Conservation (phyloP, 2,329 filamentous ascomycete genomes). For the Amylocarpus encephaloides region DNA sequence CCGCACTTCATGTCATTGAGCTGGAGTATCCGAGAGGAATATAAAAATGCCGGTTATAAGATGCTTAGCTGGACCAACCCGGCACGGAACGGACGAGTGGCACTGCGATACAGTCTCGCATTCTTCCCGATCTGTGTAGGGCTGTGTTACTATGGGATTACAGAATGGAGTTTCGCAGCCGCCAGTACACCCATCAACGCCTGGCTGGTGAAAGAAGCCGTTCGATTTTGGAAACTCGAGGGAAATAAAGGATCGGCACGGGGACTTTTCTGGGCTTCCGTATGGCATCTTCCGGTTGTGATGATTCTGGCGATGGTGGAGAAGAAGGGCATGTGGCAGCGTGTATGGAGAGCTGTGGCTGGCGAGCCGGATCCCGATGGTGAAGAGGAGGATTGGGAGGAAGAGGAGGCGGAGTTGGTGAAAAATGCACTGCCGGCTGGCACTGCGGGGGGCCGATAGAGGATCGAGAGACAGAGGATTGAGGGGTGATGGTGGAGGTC, state of each 20-base stretch:
- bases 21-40: slow-evolving; percentile 84
- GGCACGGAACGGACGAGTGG: slow-evolving; percentile 76
- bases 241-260: slow-evolving; percentile 76
- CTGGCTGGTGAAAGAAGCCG: slow-evolving; percentile 78
- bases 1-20: slow-evolving; percentile 95
- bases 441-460: background rate
- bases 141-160: slow-evolving; percentile 72
- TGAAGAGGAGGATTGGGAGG: slow-evolving; percentile 40
- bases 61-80: slow-evolving; percentile 87
- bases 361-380: slow-evolving; percentile 52
- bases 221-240: slow-evolving; percentile 71
- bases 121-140: slow-evolving; percentile 84
- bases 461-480: background rate
- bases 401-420: slow-evolving; percentile 29
- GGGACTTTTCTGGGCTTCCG: slow-evolving; percentile 91
- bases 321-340: slow-evolving; percentile 87
- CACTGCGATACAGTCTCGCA: slow-evolving; percentile 74
- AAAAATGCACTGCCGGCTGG: slow-evolving; percentile 8
- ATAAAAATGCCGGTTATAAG: slow-evolving; percentile 61
- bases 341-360: slow-evolving; percentile 66
- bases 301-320: slow-evolving; percentile 86
- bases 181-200: slow-evolving; percentile 77
- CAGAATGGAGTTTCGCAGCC: slow-evolving; percentile 76
- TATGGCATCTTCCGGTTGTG: slow-evolving; percentile 89
- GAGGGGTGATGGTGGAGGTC: background rate